Conservation (phyloP, 345 rosid species). For the Balakata baccata region DNA sequence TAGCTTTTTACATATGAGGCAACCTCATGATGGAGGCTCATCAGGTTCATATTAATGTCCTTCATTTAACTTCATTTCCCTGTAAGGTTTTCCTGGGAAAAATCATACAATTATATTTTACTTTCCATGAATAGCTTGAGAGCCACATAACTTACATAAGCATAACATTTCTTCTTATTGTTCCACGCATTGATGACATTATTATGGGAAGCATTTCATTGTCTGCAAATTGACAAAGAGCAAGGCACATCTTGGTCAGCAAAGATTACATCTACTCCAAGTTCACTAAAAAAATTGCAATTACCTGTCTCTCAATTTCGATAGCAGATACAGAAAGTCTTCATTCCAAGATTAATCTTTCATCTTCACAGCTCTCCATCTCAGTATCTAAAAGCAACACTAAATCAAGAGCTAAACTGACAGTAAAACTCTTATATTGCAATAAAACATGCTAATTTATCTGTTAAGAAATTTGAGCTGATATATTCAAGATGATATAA, state of each 20-base stretch:
- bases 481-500: neutral
- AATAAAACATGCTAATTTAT: neutral
- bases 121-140: conserved; percentile 2
- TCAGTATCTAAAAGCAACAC: conserved; percentile 50
- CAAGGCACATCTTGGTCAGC: conserved; percentile 2
- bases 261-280: neutral
- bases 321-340: conserved; percentile 75
- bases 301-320: conserved; percentile 95
- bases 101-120: neutral
- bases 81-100: neutral
- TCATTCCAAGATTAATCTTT: conserved; percentile 55
- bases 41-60: neutral
- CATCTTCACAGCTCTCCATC: conserved; percentile 69
- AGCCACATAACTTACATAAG: conserved; percentile 10
- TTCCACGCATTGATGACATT: conserved; percentile 10
- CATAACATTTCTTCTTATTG: conserved; percentile 3
- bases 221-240: conserved; percentile 55
- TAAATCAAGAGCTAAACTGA: conserved; percentile 13
- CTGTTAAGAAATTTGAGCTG: neutral
- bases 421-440: neutral
- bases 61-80: neutral
- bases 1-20: neutral
- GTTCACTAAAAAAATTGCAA: neutral
- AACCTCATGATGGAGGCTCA: neutral
- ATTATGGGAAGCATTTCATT: conserved; percentile 95